Conservation (phyloP, 2,329 filamentous ascomycete genomes). For the Hyphodiscus sp. region DNA sequence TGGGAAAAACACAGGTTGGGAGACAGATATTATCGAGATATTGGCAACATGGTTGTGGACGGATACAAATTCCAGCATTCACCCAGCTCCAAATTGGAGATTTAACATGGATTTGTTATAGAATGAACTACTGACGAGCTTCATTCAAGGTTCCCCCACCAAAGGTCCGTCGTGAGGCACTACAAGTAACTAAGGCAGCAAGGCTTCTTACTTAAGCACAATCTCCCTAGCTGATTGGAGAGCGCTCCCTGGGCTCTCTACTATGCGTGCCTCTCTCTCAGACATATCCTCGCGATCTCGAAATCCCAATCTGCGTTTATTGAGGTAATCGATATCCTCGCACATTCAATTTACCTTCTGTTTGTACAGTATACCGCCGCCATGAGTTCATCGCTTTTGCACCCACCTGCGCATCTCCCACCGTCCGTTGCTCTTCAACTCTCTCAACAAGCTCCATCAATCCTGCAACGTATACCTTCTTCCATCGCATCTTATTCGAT, state of each 20-base stretch:
- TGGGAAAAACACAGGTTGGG: background rate
- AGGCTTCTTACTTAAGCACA: background rate
- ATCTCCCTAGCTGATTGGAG: conserved; percentile 1
- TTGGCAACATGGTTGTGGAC: background rate
- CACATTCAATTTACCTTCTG: background rate
- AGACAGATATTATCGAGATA: background rate
- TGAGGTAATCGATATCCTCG: background rate
- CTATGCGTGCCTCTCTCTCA: too few species aligned
- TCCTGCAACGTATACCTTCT: conserved; percentile 48
- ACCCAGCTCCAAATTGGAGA: background rate
- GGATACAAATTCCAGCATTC: background rate
- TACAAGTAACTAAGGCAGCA: background rate
- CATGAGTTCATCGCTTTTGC: conserved; percentile 49
- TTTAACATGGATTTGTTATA: background rate
- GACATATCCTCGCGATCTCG: background rate
- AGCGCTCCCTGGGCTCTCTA: background rate
- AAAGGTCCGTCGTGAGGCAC: background rate
- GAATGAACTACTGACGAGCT: background rate
- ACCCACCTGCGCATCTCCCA: conserved; percentile 50
- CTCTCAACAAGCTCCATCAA: conserved; percentile 53
- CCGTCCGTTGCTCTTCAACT: conserved; percentile 49
- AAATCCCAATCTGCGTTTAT: background rate
- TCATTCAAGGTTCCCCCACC: conserved; percentile 1
- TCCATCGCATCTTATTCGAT: conserved; percentile 49
- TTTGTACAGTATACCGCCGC: conserved; percentile 2